Evolutionary conservation across 2,329 filamentous ascomycete genomes (phyloP).

Genomic region (Beauveria sp.): DNA sequence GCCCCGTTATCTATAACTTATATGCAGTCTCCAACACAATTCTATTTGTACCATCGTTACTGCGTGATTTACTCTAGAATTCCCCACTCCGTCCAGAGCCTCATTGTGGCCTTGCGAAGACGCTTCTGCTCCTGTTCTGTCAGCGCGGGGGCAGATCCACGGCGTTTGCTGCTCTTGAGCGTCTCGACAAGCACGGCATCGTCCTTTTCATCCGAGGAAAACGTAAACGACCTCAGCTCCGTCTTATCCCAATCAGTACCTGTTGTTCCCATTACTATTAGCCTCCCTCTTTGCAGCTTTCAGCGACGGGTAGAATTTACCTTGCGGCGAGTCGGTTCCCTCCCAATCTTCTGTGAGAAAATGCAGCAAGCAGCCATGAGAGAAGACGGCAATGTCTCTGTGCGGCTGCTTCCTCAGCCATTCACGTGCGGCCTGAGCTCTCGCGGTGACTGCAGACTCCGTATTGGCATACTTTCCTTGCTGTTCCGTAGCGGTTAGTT

Average conservation of each 20-base stretch:
- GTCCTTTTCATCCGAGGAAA: conserved; percentile 38
- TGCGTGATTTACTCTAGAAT: neutral
- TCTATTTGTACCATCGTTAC: neutral
- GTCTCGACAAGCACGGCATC: neutral
- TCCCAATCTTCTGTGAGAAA: conserved; percentile 70
- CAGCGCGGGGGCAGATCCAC: conserved; percentile 25
- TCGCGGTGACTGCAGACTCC: conserved; percentile 41
- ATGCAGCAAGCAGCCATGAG: conserved; percentile 70
- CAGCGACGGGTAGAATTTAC: conserved; percentile 18
- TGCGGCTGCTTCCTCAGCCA: conserved; percentile 45
- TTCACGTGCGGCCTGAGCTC: conserved; percentile 47
- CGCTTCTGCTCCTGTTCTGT: conserved; percentile 32
- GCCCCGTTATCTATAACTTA: neutral
- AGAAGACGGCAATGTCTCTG: conserved; percentile 60
- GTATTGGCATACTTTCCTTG: conserved; percentile 30
- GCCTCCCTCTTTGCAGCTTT: neutral
- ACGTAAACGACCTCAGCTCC: conserved; percentile 55
- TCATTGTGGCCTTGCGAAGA: conserved; percentile 17
- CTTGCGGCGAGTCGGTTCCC: conserved; percentile 34
- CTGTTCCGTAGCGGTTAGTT: neutral
- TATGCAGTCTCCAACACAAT: neutral
- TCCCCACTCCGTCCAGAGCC: neutral
- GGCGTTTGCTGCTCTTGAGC: neutral
- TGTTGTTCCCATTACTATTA: conserved; percentile 17
- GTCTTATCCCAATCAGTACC: conserved; percentile 62